These are phyloP conservation scores for Moesziomyces globuligerus DNA, from an alignment of 1,284 basidiomycete species.

Conservation along the genomic window DNA sequence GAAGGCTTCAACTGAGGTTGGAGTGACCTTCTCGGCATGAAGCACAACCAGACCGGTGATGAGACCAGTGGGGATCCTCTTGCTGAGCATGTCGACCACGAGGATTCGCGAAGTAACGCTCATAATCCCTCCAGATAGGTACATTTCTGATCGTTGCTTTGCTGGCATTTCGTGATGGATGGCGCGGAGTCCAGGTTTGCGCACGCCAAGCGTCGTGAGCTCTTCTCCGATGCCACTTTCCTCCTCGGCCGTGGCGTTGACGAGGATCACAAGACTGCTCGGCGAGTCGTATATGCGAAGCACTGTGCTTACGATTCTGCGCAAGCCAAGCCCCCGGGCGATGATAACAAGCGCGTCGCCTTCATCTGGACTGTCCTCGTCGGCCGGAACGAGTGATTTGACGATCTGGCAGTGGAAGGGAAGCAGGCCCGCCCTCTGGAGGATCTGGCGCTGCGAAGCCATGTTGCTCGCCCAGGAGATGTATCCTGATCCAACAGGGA, in stretches of 20 bases:
- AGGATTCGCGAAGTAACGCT: conserved; percentile 93
- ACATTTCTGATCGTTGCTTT: conserved; percentile 76
- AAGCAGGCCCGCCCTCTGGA: conserved; percentile 45
- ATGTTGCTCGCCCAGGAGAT: conserved; percentile 3
- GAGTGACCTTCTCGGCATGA: conserved; percentile 88
- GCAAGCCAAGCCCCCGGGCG: conserved; percentile 61
- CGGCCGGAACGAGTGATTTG: conserved; percentile 52
- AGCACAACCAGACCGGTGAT: conserved; percentile 93
- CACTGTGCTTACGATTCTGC: conserved; percentile 58
- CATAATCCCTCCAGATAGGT: conserved; percentile 73
- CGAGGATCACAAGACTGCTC: conserved; percentile 79
- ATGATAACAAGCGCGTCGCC: conserved; percentile 70
- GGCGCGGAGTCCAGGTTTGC: conserved; percentile 83
- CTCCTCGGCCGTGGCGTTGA: conserved; percentile 87
- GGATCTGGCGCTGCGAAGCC: conserved; percentile 19
- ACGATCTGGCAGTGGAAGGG: conserved; percentile 63
- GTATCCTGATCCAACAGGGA: background rate
- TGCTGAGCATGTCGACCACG: conserved; percentile 90
- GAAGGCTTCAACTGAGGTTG: conserved; percentile 69
- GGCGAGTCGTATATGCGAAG: conserved; percentile 88
- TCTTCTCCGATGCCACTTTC: conserved; percentile 91
- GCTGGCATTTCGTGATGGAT: conserved; percentile 85
- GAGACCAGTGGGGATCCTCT: conserved; percentile 82
- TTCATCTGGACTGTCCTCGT: conserved; percentile 55
- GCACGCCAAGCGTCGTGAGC: conserved; percentile 87